phyloP scores from a whole-genome alignment of 148 eudicot species.

The Amaranthus cruentus region DNA sequence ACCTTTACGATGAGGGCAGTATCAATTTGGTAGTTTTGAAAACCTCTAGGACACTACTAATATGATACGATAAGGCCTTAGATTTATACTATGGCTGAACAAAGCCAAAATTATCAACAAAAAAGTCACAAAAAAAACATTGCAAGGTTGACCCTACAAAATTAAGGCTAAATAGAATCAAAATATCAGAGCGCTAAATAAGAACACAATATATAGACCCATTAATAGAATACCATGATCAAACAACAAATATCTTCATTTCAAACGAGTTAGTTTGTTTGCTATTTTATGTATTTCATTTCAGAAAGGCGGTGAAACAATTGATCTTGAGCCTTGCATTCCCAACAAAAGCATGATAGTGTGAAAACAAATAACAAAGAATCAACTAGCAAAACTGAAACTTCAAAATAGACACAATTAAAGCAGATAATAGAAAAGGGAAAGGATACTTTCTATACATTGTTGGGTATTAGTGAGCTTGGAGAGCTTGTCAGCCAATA shows the following conservation, averaged over 20 bases:
- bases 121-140: no score
- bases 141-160: no score
- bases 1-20: no score
- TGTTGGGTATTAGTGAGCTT: conserved; percentile 87
- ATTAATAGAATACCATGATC: no score
- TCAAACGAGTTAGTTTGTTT: not conserved
- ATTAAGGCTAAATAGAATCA: no score
- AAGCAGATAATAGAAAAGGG: not conserved
- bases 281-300: conserved; percentile 2
- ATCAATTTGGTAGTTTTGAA: no score
- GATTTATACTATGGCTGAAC: no score
- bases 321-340: conserved; percentile 79
- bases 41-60: no score
- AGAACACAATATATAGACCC: no score
- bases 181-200: no score
- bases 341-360: not conserved
- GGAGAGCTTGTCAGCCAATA: conserved; percentile 85
- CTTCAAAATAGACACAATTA: not conserved
- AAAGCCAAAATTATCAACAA: no score
- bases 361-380: conserved; percentile 10
- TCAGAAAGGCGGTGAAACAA: conserved; percentile 87
- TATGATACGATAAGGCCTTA: no score
- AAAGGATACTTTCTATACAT: conserved; percentile 91
- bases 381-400: not conserved
- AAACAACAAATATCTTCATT: not conserved